Evolutionary conservation across 1,139 yeast species (phyloP), one percentile per base, ranked within the genome.

Genomic region (Pichia kudriavzevii): DNA sequence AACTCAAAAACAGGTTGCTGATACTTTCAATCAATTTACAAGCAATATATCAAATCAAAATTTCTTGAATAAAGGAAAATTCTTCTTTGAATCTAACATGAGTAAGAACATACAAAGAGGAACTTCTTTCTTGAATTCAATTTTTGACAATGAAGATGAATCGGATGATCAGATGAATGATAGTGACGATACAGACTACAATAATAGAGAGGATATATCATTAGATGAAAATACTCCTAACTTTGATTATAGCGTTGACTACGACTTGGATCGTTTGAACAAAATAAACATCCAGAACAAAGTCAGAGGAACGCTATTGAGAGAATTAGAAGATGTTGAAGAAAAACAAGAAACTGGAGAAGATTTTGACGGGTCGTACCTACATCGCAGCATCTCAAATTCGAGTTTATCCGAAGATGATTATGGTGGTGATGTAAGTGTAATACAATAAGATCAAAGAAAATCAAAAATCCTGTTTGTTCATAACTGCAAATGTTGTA

Each of bases 1-100:
- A 26, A 40, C 47, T 3, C 45, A 40, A 28, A 40, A 24, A 6
- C 41, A 43, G 12, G 31, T 49, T 4, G 21, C 49, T 2, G 47
- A 46, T 24, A 43, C 49, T 1, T 31, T 52, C 23, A 43, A 41
- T 25, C 44, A 43, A 2, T 25, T 52, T 7, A 44, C 53, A 7
- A 41, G 28, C n/a, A 52, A 47, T 23, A 15, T 53, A 5, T 32
- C 48, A 12, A 43, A 40, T 18, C 49, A 44, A 18, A 34, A 47
- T 12, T 29, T 54, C 12, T 22, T 53, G 6, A 40, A 26, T n/a
- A 49, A 43, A 31, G 48, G 57, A 5, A 50, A 41, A 22, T 30
- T 34, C 1, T 36, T 53, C 14, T 39, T 53, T 19, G 55, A 47
- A 22, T 38, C 44, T 19, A 49, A 48, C 42, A 23, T 51, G 11